Evolutionary conservation across 176 grass and related monocot species (phyloP), one percentile per base, ranked within the genome.

Genomic region (Stipa capillata): DNA sequence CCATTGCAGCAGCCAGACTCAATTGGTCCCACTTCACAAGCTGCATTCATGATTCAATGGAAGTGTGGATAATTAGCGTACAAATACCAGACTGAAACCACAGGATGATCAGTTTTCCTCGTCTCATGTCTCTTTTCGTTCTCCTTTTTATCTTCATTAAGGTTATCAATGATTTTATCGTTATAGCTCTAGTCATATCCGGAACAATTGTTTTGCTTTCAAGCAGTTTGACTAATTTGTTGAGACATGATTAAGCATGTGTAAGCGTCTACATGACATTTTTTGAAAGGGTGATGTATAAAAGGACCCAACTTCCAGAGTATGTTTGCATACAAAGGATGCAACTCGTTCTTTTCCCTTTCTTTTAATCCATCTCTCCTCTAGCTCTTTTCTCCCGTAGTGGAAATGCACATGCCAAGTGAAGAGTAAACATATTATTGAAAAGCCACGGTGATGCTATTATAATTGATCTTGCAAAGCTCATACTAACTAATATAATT

Each of bases 11-110:
- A 57, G 90, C 87, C 27, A 97, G 82, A 62, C 90, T 93, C 82
- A 90, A 27, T 36, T 93, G 93, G 62, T 97, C 85, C 93, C 93
- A 97, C 87, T 93, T 97, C 72, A 93, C 80, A 85, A 93, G 76
- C 93, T 97, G 84, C 27, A 85, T 36, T 27, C n/a, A n/a, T n/a
- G n/a, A n/a, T n/a, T n/a, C n/a, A n/a, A n/a, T n/a, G n/a, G n/a
- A n/a, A n/a, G n/a, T 51, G 11, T 20, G 53, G 34, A 15, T 3
- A 50, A 32, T 69, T 40, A 72, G 8, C 20, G 14, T 44, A 53
- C 21, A 27, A 1, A 48, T 55, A 42, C 8, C 68, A 62, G 8
- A 72, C 28, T 2, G 61, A 58, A 58, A 70, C 7, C 28, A 53
- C 4, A 34, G 21, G 14, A 72, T 52, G 20, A 12, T 48, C 40